phyloP scores from a whole-genome alignment of 179 eudicot species.

The Vitellaria paradoxa region DNA sequence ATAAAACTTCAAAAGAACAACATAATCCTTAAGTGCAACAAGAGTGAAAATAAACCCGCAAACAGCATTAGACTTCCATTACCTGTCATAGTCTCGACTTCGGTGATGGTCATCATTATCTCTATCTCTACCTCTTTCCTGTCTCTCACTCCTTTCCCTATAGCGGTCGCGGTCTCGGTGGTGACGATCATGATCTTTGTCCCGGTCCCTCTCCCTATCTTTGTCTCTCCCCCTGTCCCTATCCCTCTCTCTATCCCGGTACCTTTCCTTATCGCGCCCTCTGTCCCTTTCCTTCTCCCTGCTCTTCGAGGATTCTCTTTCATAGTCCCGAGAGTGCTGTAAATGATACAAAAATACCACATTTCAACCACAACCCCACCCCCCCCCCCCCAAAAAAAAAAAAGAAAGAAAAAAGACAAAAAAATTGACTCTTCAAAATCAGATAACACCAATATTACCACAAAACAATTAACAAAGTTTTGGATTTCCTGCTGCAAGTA shows the following conservation, averaged over 20 bases:
- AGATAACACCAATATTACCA: neutral
- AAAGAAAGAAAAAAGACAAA: no score
- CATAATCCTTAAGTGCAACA: neutral
- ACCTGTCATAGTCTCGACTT: constrained; percentile 71
- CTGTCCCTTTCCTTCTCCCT: constrained; percentile 32
- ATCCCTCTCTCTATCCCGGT: constrained; percentile 6
- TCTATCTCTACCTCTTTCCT: neutral
- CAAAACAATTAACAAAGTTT: neutral
- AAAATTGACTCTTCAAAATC: no score
- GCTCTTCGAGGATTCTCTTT: constrained; percentile 28
- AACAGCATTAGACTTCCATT: neutral
- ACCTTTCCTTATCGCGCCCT: constrained; percentile 25
- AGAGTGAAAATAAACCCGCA: neutral
- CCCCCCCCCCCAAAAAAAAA: no score
- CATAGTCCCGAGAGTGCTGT: constrained; percentile 29
- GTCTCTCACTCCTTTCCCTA: constrained; percentile 20
- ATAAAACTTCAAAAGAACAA: neutral
- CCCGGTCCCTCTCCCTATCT: constrained; percentile 51
- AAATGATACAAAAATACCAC: neutral
- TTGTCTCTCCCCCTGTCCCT: constrained; percentile 34
- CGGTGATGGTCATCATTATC: constrained; percentile 44
- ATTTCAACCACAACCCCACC: no score
- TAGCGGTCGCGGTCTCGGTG: constrained; percentile 46
- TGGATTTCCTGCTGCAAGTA: neutral
- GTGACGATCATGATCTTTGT: constrained; percentile 36